Evolutionary conservation across 176 grass and related monocot species (phyloP).

Genomic region (bread wheat (Triticum aestivum)): IWGSC_CS_RefSeq_v2.1 NC_057809.1:22936045-22936544

Average conservation of each 20-base stretch:
- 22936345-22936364: conserved; percentile 7
- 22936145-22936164: background rate
- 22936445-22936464: background rate
- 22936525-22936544: background rate
- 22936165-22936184: background rate
- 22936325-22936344: background rate
- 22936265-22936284: conserved; percentile 59
- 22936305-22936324: conserved; percentile 56
- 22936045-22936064: too few species aligned
- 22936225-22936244: background rate
- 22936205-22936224: conserved; percentile 22
- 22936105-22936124: too few species aligned
- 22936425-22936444: conserved; percentile 27
- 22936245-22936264: conserved; percentile 38
- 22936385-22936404: conserved; percentile 10
- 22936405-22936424: conserved; percentile 16
- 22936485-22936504: background rate
- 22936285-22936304: conserved; percentile 48
- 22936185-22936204: conserved; percentile 8
- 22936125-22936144: too few species aligned
- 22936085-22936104: too few species aligned
- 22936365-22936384: conserved; percentile 15
- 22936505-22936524: background rate
- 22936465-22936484: background rate
- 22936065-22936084: too few species aligned